Evolutionary conservation across 2,329 filamentous ascomycete species (phyloP), one percentile per base, ranked within the genome.

Genomic region (Penicillium freii): DNA sequence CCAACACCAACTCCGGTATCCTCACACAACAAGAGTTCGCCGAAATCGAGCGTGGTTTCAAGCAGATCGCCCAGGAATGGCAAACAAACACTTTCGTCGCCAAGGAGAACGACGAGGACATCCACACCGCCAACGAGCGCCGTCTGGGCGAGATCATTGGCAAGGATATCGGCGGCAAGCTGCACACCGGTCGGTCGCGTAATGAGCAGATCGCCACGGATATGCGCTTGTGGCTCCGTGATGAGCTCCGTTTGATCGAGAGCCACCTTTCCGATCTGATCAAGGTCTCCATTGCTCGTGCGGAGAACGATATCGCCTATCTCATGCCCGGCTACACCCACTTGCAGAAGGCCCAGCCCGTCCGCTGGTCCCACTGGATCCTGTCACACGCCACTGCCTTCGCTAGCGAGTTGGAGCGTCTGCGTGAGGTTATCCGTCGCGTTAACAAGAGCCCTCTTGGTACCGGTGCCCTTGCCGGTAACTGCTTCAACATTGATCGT

Each of bases 121-220:
- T 89, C 60, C 86, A 89, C 73, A 89, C 87, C 1, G 86, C 86
- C 56, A 89, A 89, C 64, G 87, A 89, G 75, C 85, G 88, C 54
- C 83, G 88, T 2, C 76, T 91, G 2, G 88, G 90, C 51, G 92
- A 96, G 79, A 83, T 96, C 61, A 92, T 96, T 61, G 91, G 92
- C 68, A 92, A 89, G 74, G 85, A 92, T 27, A 86, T 89, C 56
- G 91, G 88, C 0, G 91, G 92, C 25, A 96, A 96, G 79, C 84
- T 96, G 57, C 92, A 96, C 77, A 96, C 92, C 3, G 88, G 88
- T 43, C 87, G 92, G 51, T 92, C 88, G 73, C 84, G 92, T 66
- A 96, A 96, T 70, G 92, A 97, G 77, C 92, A 96, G 77, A 86
- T 96, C 56, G 91, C 87, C 47, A 92, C 88, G 23, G 91, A 96